phyloP scores from a whole-genome alignment of 1,139 yeast genomes.

The Kodamaea derodonti region DNA sequence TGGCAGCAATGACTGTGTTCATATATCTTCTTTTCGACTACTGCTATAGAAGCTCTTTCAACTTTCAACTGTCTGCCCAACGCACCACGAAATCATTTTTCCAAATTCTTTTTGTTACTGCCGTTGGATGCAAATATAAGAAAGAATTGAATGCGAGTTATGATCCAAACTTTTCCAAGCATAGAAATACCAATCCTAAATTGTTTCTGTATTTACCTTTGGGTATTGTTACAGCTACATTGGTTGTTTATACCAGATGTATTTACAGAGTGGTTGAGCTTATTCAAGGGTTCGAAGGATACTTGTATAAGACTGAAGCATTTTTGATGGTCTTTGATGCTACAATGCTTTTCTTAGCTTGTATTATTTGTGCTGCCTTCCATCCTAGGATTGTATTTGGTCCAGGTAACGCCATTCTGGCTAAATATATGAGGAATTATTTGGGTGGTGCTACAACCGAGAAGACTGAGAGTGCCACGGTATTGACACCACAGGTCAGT shows the following conservation, averaged over 20 bases:
- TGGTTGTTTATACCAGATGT: slow-evolving; percentile 28
- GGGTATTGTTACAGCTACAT: slow-evolving; percentile 16
- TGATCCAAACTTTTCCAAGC: slow-evolving; percentile 13
- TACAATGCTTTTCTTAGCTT: slow-evolving; percentile 18
- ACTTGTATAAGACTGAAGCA: slow-evolving; percentile 29
- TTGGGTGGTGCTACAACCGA: too few species aligned
- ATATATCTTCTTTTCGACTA: slow-evolving; percentile 25
- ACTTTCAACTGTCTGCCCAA: slow-evolving; percentile 2
- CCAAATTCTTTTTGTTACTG: slow-evolving; percentile 22
- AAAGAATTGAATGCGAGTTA: slow-evolving; percentile 19
- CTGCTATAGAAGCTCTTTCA: slow-evolving; percentile 22
- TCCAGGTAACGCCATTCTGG: slow-evolving; percentile 10
- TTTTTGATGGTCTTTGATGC: slow-evolving; percentile 29
- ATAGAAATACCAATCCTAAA: slow-evolving; percentile 9
- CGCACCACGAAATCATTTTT: slow-evolving; percentile 7
- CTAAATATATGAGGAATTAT: neutral
- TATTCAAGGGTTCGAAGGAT: slow-evolving; percentile 33
- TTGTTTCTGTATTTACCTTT: slow-evolving; percentile 24
- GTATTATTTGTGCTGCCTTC: slow-evolving; percentile 17
- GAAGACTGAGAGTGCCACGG: too few species aligned
- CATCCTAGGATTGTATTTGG: slow-evolving; percentile 29
- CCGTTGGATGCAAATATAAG: slow-evolving; percentile 14
- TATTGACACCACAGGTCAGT: too few species aligned
- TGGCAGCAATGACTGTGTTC: slow-evolving; percentile 33
- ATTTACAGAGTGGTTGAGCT: slow-evolving; percentile 31